Evolutionary conservation across 108 stramenopile genomes (phyloP), one percentile per base, ranked within the genome.

Genomic region (Nannochloropsis granulata): DNA sequence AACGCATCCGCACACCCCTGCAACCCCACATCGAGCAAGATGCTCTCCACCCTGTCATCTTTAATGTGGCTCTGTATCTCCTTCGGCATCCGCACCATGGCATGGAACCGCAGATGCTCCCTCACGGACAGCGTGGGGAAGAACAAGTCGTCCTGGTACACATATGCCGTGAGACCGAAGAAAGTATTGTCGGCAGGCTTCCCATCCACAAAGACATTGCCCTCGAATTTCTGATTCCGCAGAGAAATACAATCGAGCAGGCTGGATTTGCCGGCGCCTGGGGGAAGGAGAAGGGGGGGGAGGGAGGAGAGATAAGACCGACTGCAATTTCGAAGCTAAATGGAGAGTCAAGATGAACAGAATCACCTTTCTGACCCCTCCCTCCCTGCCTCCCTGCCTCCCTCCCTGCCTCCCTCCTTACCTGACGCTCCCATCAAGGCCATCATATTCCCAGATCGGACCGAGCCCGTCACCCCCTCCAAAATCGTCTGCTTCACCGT

Each of bases 81-180:
- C 56, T 71, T 71, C 81, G 43, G 81, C 87, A 88, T 81, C 25
- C 83, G 81, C 46, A 88, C 34, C 21, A 79, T 84, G n/a, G 88
- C 88, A 82, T 88, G 84, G 84, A 89, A 89, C 43, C 25, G 25
- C 45, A 89, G 87, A 87, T 89, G 88, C 81, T 89, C 88, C 23
- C 87, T 45, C 23, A 78, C 84, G 26, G 88, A 88, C 43, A 88
- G 87, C 13, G 84, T 87, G 16, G 87, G 84, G 25, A 88, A 81
- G 71, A 89, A 85, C 43, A 89, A 23, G 46, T 89, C 88, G 23
- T 89, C 88, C 88, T 88, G 82, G 88, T 78, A 56, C 34, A 78
- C 83, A 71, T 26, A 83, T 26, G 21, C 83, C n/a, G 56, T 71
- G 0, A 71, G 56, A 71, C 56, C 56, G 56, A 71, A 71, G n/a